phyloP scores from a whole-genome alignment of 139 green algal species.

The Zygnema cylindricum region DNA sequence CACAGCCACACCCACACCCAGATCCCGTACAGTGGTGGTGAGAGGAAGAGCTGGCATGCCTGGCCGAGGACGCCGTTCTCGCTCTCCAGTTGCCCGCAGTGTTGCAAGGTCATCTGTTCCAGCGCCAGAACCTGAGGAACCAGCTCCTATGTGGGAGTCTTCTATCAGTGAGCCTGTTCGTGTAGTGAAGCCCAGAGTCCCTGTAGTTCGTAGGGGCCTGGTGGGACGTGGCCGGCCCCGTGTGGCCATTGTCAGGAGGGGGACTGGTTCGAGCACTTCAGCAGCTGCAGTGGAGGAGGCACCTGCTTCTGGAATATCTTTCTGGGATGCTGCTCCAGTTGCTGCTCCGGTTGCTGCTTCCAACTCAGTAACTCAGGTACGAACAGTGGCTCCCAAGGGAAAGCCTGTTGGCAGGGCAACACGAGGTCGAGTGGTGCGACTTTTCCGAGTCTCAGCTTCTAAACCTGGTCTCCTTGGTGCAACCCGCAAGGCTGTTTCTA shows the following conservation, averaged over 20 bases:
- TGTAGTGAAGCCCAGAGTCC: no score
- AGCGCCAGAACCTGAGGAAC: not conserved
- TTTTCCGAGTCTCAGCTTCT: no score
- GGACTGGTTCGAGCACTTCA: not conserved
- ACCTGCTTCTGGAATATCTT: not conserved
- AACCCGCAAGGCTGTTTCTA: no score
- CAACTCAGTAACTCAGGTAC: no score
- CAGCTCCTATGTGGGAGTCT: not conserved
- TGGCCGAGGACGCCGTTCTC: not conserved
- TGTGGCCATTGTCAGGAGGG: not conserved
- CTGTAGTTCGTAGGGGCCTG: not conserved
- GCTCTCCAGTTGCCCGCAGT: not conserved
- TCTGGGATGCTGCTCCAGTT: not conserved
- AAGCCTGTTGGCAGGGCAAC: no score
- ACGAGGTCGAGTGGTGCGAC: no score
- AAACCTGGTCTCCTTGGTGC: no score
- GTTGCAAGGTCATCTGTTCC: not conserved
- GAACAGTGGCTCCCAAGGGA: no score
- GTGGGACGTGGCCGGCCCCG: not conserved
- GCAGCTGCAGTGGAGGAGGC: not conserved
- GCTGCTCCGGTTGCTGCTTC: not conserved
- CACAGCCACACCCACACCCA: not conserved
- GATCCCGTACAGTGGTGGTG: not conserved
- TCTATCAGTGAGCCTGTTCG: no score
- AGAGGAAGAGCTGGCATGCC: not conserved